phyloP scores from a whole-genome alignment of 805 yeast genomes.

The Wickerhamomyces hampshirensis region DNA sequence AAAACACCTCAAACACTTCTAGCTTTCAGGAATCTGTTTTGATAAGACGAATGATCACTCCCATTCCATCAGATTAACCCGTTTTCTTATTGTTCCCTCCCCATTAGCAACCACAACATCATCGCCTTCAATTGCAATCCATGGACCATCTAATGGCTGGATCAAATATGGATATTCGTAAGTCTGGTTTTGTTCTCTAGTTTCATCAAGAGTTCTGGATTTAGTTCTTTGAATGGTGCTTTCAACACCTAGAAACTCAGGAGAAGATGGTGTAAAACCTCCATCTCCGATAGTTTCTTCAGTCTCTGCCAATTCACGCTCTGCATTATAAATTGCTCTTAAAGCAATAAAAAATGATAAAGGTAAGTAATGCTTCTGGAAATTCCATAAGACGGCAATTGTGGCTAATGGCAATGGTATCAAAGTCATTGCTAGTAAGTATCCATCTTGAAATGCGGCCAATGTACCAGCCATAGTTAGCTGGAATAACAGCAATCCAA shows the following conservation, averaged over 20 bases:
- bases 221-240: slow-evolving; percentile 16
- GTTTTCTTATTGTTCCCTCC: slow-evolving; percentile 33
- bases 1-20: too few species aligned
- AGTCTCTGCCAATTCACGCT: slow-evolving; percentile 27
- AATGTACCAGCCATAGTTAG: slow-evolving; percentile 90
- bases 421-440: slow-evolving; percentile 62
- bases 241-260: neutral
- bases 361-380: slow-evolving; percentile 77
- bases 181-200: slow-evolving; percentile 63
- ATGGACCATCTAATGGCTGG: slow-evolving; percentile 76
- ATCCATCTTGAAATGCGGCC: slow-evolving; percentile 74
- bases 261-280: slow-evolving; percentile 13
- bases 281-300: slow-evolving; percentile 21
- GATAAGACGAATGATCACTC: slow-evolving; percentile 28
- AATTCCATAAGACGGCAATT: slow-evolving; percentile 65
- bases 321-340: slow-evolving; percentile 58
- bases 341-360: slow-evolving; percentile 81
- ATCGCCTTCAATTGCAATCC: slow-evolving; percentile 64
- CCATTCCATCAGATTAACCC: slow-evolving; percentile 38
- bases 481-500: slow-evolving; percentile 82
- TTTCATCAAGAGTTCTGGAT: slow-evolving; percentile 66
- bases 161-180: slow-evolving; percentile 76
- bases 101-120: slow-evolving; percentile 45
- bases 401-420: slow-evolving; percentile 75
- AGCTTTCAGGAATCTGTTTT: too few species aligned